Base-by-base conservation (phyloP, 768 basidiomycete species). In the Harrya chromipes region DNA sequence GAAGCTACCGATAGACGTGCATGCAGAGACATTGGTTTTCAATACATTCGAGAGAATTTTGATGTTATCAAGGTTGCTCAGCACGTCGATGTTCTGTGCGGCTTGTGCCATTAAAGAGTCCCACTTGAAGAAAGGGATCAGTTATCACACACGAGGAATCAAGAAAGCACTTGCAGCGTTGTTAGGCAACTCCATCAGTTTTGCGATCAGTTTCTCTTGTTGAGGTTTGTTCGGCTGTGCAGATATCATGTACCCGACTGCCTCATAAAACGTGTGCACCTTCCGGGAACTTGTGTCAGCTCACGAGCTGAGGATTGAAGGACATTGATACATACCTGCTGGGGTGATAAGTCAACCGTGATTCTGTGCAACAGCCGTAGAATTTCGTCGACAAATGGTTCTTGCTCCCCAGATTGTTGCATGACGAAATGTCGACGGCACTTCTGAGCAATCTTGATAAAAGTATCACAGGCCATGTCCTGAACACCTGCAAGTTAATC, bases 401-500 rank as follows among this genome's bases (percentile, higher is more conserved):
- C 97, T 46, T 83, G 83, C 70, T 99, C 97, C 52, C 93, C 93
- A 9, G 93, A 87, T 68, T 99, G 97, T 64, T 94, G 92, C 88
- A 98, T 93, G 52, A 99, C 93, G 61, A 99, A 99, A 70, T 99
- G 97, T 46, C 95, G 81, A 36, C 94, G 80, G 68, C 94, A 98
- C 70, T 98, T 99, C 68, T 99, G 97, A 20, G 97, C 93, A 60
- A 99, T 99, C 73, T 98, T 99, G 76, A 99, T 98, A 72, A 99
- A 99, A 0, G 97, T 99, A 68, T 99, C 97, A 72, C 97, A 99
- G 40, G 97, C 97, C 97, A 99, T 99, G 73, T 99, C 97, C 69
- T 99, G 97, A 11, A 99, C 97, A 74, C 94, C 92, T 90, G 58
- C 36, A 53, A 16, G 39, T 26, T 17, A 33, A 41, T 26, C 21